Evolutionary conservation across 306 rosid genomes (phyloP), one percentile per base, ranked within the genome.

Genomic region (Cicer bijugum): DNA sequence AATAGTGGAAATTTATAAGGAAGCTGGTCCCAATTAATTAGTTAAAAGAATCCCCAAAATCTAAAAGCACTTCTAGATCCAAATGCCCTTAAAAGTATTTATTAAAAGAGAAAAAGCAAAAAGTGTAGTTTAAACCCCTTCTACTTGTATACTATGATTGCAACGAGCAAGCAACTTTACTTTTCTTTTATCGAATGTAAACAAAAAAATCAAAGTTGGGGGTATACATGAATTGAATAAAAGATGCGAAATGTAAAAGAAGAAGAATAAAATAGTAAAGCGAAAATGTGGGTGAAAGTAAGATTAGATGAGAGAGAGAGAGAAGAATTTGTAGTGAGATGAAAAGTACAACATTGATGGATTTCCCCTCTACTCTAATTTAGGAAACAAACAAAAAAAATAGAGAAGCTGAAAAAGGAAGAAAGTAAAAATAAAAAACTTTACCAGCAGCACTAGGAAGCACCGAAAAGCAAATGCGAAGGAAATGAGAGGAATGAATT

Each of bases 41-140:
- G 72, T 44, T 35, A 78, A 39, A 71, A 35, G 44, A 38, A 80
- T 71, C 76, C 77, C 79, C 39, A 68, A 23, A 45, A 66, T 33
- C 62, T 39, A 73, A 81, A 75, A 74, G 83, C 73, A 77, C 45
- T 74, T 47, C 51, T 82, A 81, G 82, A 81, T 84, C 88, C 85
- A 84, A 81, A 84, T 75, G 79, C 78, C 72, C 73, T 48, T 45
- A 81, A 84, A 81, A 80, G 80, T 23, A 71, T 7, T 56, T 16
- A 61, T 43, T 38, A 56, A 65, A 46, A 17, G 14, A 74, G 2
- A n/a, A 4, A 23, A 56, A 28, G 38, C 0, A n/a, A 20, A 67
- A 79, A 72, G 40, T 10, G 57, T 28, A 19, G 75, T 20, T 46
- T 67, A 68, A 38, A 37, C 52, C 71, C 79, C 50, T 37, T 74